These are phyloP conservation scores for Auriscalpium microsporum DNA, from an alignment of 768 basidiomycete genomes.

Conservation along the genomic window DNA sequence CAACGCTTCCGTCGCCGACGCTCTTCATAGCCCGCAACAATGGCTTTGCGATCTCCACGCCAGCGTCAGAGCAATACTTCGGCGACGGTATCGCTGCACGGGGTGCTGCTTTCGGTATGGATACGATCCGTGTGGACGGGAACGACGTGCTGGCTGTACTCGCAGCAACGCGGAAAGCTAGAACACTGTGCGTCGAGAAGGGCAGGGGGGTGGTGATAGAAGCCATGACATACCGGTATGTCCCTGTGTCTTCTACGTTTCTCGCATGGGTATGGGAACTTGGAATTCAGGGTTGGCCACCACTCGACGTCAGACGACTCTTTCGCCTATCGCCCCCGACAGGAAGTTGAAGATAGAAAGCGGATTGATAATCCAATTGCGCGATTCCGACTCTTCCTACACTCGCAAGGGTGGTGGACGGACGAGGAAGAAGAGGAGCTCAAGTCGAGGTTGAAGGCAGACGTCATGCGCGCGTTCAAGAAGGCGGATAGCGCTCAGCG, in stretches of 20 bases:
- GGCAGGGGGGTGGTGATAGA: constrained; percentile 79
- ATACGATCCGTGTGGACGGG: constrained; percentile 88
- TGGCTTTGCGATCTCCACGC: constrained; percentile 93
- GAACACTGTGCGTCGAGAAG: constrained; percentile 63
- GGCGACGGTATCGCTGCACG: constrained; percentile 91
- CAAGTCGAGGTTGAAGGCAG: constrained; percentile 57
- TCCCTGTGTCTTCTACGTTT: constrained; percentile 10
- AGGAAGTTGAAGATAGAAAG: constrained; percentile 89
- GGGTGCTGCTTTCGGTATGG: constrained; percentile 87
- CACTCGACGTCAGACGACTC: constrained; percentile 95
- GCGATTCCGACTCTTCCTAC: constrained; percentile 80
- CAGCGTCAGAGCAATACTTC: constrained; percentile 78
- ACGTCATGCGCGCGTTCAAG: constrained; percentile 73
- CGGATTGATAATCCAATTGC: constrained; percentile 84
- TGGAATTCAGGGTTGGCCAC: constrained; percentile 64
- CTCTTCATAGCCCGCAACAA: constrained; percentile 76
- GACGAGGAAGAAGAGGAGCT: constrained; percentile 63
- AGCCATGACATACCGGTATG: constrained; percentile 82
- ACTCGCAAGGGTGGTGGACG: constrained; percentile 80
- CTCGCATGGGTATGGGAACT: not conserved
- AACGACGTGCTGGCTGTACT: constrained; percentile 87
- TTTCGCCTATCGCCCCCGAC: constrained; percentile 81
- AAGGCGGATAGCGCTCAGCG: constrained; percentile 64
- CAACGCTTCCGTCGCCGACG: constrained; percentile 66
- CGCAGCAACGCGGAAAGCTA: constrained; percentile 61